phyloP scores from a whole-genome alignment of 2,329 filamentous ascomycete species.

The Diaporthe eres region DNA sequence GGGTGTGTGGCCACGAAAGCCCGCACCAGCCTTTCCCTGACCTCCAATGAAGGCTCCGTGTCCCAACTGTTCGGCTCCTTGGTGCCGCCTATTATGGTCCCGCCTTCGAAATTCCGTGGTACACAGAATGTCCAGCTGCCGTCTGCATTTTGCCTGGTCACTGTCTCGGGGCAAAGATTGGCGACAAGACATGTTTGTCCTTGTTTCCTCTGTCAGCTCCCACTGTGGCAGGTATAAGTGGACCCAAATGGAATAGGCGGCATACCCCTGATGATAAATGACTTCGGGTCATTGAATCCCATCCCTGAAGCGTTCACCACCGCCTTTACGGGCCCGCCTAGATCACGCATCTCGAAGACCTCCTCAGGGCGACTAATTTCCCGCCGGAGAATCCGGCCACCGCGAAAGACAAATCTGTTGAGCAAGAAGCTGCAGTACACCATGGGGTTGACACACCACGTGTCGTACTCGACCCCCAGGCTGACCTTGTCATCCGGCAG shows the following conservation, averaged over 20 bases:
- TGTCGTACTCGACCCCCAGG: conserved; percentile 66
- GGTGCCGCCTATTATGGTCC: conserved; percentile 76
- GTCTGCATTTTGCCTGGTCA: conserved; percentile 74
- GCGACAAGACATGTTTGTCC: conserved; percentile 63
- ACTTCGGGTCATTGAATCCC: conserved; percentile 57
- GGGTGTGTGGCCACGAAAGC: conserved; percentile 54
- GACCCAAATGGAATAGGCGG: background rate
- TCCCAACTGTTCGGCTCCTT: conserved; percentile 73
- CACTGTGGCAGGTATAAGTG: background rate
- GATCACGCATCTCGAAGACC: conserved; percentile 52
- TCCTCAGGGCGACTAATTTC: conserved; percentile 56
- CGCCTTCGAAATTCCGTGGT: conserved; percentile 72
- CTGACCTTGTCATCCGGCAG: conserved; percentile 57
- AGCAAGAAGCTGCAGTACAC: conserved; percentile 65
- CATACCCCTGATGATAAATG: conserved; percentile 60
- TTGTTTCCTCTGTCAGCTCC: conserved; percentile 38
- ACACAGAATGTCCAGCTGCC: conserved; percentile 75
- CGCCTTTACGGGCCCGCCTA: conserved; percentile 48
- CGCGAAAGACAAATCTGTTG: conserved; percentile 55
- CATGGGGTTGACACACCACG: conserved; percentile 69
- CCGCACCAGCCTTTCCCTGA: conserved; percentile 61
- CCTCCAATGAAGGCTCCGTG: conserved; percentile 60
- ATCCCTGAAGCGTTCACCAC: conserved; percentile 63
- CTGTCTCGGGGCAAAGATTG: conserved; percentile 54
- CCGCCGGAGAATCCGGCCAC: conserved; percentile 53